Conservation (phyloP, 805 yeast species). For the Saccharomycopsis fermentans region DNA sequence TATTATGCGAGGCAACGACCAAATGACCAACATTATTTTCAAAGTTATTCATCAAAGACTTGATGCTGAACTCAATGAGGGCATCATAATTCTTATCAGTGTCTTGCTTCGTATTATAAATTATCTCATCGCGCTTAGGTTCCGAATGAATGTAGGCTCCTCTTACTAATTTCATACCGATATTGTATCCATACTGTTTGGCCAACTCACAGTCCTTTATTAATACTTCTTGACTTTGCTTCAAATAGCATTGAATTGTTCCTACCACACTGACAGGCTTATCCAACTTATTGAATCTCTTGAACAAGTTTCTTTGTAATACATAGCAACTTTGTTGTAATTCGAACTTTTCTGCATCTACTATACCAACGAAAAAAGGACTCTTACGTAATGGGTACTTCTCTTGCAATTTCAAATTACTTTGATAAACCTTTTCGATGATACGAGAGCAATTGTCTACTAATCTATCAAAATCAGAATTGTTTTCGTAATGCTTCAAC, state of each 20-base stretch:
- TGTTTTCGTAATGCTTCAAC: slow-evolving; percentile 45
- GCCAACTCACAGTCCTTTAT: slow-evolving; percentile 59
- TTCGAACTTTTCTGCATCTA: slow-evolving; percentile 88
- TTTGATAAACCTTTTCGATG: slow-evolving; percentile 43
- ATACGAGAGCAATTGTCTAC: slow-evolving; percentile 57
- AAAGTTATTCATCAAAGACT: slow-evolving; percentile 36
- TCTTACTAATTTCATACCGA: slow-evolving; percentile 85
- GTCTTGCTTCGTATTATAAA: slow-evolving; percentile 64
- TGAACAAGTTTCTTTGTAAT: slow-evolving; percentile 72
- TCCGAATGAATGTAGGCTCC: slow-evolving; percentile 95
- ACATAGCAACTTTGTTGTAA: slow-evolving; percentile 88
- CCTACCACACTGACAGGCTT: slow-evolving; percentile 67
- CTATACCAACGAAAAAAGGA: slow-evolving; percentile 66
- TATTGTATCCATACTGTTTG: slow-evolving; percentile 44
- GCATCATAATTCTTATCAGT: slow-evolving; percentile 72
- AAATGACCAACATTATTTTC: slow-evolving; percentile 57
- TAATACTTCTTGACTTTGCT: slow-evolving; percentile 55
- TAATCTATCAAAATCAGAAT: slow-evolving; percentile 43
- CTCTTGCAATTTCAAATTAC: slow-evolving; percentile 39
- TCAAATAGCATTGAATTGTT: slow-evolving; percentile 85
- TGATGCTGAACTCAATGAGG: slow-evolving; percentile 55
- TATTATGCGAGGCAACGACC: slow-evolving; percentile 87
- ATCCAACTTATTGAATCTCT: slow-evolving; percentile 54
- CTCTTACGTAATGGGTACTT: slow-evolving; percentile 54
- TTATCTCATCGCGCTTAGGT: slow-evolving; percentile 52